These are phyloP conservation scores for Beauveria medogensis DNA, from an alignment of 2,329 filamentous ascomycete species.

Conservation along the genomic window DNA sequence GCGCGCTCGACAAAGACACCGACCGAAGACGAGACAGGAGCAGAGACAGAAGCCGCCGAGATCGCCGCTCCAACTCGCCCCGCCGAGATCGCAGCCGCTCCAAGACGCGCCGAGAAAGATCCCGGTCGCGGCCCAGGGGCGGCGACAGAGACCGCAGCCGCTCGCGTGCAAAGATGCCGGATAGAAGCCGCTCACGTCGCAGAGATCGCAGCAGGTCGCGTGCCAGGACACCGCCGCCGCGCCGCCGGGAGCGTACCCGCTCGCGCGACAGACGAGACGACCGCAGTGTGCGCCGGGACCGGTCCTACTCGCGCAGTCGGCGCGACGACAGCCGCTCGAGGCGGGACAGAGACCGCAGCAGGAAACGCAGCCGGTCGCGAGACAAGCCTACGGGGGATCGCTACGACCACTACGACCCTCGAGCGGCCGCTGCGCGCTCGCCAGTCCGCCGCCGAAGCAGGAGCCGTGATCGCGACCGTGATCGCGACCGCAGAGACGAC, in stretches of 20 bases:
- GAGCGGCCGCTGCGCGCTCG: conserved; percentile 18
- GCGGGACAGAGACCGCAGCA: conserved; percentile 21
- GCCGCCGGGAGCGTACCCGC: conserved; percentile 25
- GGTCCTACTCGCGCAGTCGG: conserved; percentile 22
- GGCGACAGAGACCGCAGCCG: conserved; percentile 29
- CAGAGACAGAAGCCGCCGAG: conserved; percentile 24
- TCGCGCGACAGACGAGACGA: conserved; percentile 25
- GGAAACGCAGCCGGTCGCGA: conserved; percentile 18
- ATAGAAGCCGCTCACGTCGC: conserved; percentile 28
- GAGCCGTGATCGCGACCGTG: conserved; percentile 18
- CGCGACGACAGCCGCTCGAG: conserved; percentile 26
- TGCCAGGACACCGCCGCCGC: conserved; percentile 17
- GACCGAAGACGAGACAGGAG: conserved; percentile 23
- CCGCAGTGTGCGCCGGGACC: conserved; percentile 18
- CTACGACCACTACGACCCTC: conserved; percentile 25
- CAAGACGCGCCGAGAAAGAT: conserved; percentile 29
- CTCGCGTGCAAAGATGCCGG: conserved; percentile 24
- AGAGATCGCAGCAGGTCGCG: conserved; percentile 31
- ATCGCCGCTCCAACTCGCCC: conserved; percentile 32
- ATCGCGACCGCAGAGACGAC: conserved; percentile 16
- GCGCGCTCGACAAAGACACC: conserved; percentile 33
- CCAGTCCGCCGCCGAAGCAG: conserved; percentile 18
- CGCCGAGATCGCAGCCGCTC: conserved; percentile 31
- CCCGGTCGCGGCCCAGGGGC: conserved; percentile 29
- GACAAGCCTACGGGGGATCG: conserved; percentile 16